Conservation (phyloP, 2,329 filamentous ascomycete species). For the Colletotrichum sp. region DNA sequence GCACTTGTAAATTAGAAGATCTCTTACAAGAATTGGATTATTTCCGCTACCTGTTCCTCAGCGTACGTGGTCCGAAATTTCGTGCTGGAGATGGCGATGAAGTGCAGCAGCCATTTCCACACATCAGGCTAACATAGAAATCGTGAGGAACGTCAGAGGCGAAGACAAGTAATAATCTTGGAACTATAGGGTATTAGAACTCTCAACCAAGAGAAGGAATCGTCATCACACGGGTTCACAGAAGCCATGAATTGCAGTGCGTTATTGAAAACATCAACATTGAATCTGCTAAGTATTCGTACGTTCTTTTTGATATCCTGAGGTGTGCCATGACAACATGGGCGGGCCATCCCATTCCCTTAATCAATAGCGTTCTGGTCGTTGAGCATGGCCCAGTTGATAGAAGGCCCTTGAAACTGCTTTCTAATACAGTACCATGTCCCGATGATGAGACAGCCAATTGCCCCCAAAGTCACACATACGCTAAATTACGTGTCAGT, state of each 20-base stretch:
- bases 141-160: background rate
- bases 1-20: background rate
- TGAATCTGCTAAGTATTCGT: background rate
- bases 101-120: background rate
- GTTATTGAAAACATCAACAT: background rate
- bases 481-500: background rate
- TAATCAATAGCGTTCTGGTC: background rate
- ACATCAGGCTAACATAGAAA: fast-evolving
- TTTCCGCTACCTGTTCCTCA: background rate
- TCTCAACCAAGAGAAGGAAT: too few relatives aligned
- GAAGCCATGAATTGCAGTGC: background rate
- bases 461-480: background rate
- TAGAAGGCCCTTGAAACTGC: background rate
- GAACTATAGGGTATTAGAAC: fast-evolving
- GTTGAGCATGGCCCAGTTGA: background rate
- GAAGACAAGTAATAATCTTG: background rate
- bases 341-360: background rate
- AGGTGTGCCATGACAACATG: background rate
- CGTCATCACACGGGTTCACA: background rate
- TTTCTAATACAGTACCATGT: background rate
- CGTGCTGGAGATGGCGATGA: background rate
- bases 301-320: background rate
- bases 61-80: background rate
- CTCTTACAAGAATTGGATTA: background rate
- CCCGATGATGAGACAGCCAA: background rate